Conservation (phyloP, 1,284 basidiomycete species). For the Porodaedalea pini region DNA sequence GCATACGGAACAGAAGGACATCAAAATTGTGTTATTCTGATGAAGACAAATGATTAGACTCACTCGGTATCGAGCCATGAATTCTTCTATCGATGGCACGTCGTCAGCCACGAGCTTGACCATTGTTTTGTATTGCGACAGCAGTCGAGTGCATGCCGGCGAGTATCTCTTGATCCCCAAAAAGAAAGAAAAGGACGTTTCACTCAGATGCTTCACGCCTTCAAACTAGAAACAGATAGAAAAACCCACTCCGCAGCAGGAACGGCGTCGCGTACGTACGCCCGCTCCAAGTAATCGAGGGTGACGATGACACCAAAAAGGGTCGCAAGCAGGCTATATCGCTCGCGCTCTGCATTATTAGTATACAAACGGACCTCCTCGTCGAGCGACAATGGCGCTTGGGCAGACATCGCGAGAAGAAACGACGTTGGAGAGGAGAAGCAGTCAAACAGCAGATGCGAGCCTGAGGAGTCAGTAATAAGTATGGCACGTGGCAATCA, state of each 20-base stretch:
- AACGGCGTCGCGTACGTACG: slow-evolving; percentile 92
- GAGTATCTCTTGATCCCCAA: slow-evolving; percentile 78
- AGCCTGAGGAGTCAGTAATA: neutral
- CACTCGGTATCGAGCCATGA: slow-evolving; percentile 89
- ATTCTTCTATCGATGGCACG: slow-evolving; percentile 79
- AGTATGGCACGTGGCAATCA: no score
- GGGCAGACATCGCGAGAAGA: slow-evolving; percentile 1
- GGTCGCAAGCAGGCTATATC: slow-evolving; percentile 85
- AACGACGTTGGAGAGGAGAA: neutral
- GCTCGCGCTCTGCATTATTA: slow-evolving; percentile 87
- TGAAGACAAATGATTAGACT: slow-evolving; percentile 27
- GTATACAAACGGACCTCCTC: slow-evolving; percentile 91
- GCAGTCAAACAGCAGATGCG: neutral
- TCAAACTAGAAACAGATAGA: slow-evolving; percentile 4
- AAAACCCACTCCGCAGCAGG: slow-evolving; percentile 79
- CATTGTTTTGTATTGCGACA: slow-evolving; percentile 97
- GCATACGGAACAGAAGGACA: neutral
- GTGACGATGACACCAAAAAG: slow-evolving; percentile 90
- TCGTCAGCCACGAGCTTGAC: slow-evolving; percentile 88
- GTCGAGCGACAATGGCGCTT: slow-evolving; percentile 56
- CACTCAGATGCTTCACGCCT: slow-evolving; percentile 23
- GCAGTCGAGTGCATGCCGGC: slow-evolving; percentile 86
- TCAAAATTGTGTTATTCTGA: slow-evolving; percentile 10
- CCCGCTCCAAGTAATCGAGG: slow-evolving; percentile 92
- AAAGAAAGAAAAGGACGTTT: neutral